phyloP scores from a whole-genome alignment of 225 moss, liverwort and hornwort genomes.

The Thuidium tamariscinum region DNA sequence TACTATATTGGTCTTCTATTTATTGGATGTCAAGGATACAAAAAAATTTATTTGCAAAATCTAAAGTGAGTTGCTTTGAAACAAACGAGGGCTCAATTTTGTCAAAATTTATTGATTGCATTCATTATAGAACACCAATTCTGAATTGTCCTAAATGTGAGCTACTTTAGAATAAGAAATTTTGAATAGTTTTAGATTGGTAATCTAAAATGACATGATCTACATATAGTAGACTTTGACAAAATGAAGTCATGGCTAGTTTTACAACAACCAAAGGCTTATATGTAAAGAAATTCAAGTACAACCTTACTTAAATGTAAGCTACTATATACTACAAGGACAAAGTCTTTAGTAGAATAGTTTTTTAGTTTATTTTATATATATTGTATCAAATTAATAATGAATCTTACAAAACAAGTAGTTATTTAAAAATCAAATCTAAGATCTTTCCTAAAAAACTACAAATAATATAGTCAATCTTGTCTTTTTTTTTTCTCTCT shows the following conservation, averaged over 20 bases:
- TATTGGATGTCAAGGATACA: too few species aligned
- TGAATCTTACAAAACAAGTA: neutral
- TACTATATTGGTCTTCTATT: too few species aligned
- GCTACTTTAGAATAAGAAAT: neutral
- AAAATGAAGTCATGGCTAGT: neutral
- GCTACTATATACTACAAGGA: neutral
- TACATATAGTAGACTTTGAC: too few species aligned
- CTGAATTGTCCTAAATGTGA: fast-evolving
- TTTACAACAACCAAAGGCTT: neutral
- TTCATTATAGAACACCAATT: too few species aligned
- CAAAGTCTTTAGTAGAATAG: neutral
- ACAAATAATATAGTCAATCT: neutral
- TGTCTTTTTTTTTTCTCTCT: neutral
- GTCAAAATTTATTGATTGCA: too few species aligned
- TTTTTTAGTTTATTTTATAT: neutral
- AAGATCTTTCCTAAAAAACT: neutral
- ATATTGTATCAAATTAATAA: fast-evolving
- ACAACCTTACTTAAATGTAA: neutral
- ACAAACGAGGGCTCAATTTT: too few species aligned
- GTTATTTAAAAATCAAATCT: neutral
- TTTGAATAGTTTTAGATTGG: neutral
- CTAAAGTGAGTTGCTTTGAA: too few species aligned
- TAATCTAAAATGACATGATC: neutral
- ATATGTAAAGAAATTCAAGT: too few species aligned
- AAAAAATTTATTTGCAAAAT: too few species aligned